A percentile compares a stretch with the other conserved stretches of the same genome.
Conservation (phyloP, 1,284 basidiomycete genomes). For the Wolfiporia cocos region DNA sequence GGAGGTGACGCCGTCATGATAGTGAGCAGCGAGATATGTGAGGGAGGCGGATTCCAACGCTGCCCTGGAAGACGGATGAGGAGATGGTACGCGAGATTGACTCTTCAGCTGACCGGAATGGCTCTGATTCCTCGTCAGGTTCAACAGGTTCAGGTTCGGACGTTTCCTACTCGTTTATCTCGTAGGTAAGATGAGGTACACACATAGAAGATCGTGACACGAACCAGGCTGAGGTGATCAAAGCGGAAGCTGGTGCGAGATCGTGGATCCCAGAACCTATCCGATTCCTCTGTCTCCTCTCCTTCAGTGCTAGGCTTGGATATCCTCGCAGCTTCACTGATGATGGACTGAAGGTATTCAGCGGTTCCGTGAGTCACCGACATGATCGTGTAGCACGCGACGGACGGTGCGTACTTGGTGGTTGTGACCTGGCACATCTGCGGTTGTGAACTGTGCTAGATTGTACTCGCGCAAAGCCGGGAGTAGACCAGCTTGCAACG, state of each 20-base stretch:
- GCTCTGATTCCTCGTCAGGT: conserved; percentile 60
- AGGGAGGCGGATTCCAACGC: conserved; percentile 64
- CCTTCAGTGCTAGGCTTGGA: conserved; percentile 13
- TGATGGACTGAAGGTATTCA: conserved; percentile 51
- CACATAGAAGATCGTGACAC: conserved; percentile 21
- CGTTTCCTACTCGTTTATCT: conserved; percentile 49
- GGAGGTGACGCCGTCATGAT: conserved; percentile 64
- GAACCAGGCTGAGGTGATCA: conserved; percentile 74
- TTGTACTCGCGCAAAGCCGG: conserved; percentile 83
- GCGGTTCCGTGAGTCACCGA: neutral
- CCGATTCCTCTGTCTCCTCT: conserved; percentile 35
- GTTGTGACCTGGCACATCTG: conserved; percentile 68
- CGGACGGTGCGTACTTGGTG: conserved; percentile 51
- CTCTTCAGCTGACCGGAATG: conserved; percentile 55
- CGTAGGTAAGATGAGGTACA: neutral
- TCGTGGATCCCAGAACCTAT: conserved; percentile 78
- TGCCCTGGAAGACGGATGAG: conserved; percentile 33
- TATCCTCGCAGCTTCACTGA: conserved; percentile 63
- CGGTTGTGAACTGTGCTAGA: conserved; percentile 76
- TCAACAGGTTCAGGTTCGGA: conserved; percentile 63
- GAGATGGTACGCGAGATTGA: conserved; percentile 1
- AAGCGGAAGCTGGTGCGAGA: conserved; percentile 75
- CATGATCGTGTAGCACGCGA: neutral
- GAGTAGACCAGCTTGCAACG: conserved; percentile 70
- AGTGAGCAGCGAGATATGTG: conserved; percentile 77